phyloP scores from a whole-genome alignment of 306 rosid species.

The Ochetophila trinervis region DNA sequence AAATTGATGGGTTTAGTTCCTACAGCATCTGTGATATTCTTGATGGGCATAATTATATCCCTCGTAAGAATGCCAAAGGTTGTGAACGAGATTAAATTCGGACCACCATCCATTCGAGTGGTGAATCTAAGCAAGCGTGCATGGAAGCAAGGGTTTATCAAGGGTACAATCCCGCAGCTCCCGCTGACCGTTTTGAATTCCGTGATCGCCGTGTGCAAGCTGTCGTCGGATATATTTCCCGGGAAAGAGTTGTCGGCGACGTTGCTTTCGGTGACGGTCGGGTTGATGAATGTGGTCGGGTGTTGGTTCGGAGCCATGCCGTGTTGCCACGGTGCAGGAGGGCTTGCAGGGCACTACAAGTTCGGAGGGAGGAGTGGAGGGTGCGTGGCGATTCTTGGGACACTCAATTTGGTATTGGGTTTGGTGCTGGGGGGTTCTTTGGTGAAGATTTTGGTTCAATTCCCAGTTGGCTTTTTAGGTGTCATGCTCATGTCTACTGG shows the following conservation, averaged over 20 bases:
- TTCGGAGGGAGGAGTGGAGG: constrained; percentile 82
- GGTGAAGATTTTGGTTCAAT: constrained; percentile 48
- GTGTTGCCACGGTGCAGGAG: constrained; percentile 69
- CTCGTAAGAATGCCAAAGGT: constrained; percentile 49
- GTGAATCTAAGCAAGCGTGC: constrained; percentile 44
- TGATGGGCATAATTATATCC: constrained; percentile 55
- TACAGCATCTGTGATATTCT: constrained; percentile 53
- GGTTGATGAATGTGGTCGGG: constrained; percentile 62
- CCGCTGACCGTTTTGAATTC: constrained; percentile 60
- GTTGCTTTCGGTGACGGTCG: constrained; percentile 57
- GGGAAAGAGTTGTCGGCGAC: constrained; percentile 48
- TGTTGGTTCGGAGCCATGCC: constrained; percentile 79
- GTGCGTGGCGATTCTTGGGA: constrained; percentile 68
- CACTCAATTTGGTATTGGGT: constrained; percentile 50
- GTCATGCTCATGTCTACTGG: constrained; percentile 61
- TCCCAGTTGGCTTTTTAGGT: constrained; percentile 62
- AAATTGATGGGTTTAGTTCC: constrained; percentile 45
- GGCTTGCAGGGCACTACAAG: constrained; percentile 66
- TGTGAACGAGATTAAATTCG: constrained; percentile 46
- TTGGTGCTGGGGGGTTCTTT: constrained; percentile 55
- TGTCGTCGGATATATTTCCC: constrained; percentile 59
- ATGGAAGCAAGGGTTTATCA: constrained; percentile 69
- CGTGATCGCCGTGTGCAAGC: constrained; percentile 53
- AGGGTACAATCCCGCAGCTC: constrained; percentile 62
- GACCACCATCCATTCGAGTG: constrained; percentile 48